A percentile compares a stretch with the other conserved stretches of the same genome.
phyloP scores from a whole-genome alignment of 1,139 yeast species.

The Scheffersomyces titani region DNA sequence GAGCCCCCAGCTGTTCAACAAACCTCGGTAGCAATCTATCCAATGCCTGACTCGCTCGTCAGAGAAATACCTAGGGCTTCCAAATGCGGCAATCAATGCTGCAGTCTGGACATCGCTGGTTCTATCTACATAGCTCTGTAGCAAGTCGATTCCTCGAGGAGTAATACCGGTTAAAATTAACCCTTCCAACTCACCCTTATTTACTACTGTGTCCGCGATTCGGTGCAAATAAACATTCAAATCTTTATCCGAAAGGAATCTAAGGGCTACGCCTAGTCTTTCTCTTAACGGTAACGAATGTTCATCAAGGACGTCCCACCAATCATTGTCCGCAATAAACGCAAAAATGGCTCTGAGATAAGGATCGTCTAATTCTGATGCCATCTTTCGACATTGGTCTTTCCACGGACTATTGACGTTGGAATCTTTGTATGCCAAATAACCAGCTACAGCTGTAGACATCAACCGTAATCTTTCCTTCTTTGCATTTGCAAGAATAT shows the following conservation, averaged over 20 bases:
- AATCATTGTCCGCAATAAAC: conserved; percentile 88
- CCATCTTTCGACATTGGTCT: conserved; percentile 86
- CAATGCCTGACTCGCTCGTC: conserved; percentile 75
- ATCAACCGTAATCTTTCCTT: conserved; percentile 70
- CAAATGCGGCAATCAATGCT: conserved; percentile 75
- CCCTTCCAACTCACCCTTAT: conserved; percentile 87
- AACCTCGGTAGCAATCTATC: conserved; percentile 71
- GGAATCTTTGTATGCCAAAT: conserved; percentile 69
- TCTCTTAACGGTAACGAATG: conserved; percentile 86
- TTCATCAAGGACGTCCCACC: conserved; percentile 96
- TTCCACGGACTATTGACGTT: conserved; percentile 83
- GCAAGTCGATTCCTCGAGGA: conserved; percentile 73
- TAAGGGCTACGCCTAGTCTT: conserved; percentile 83
- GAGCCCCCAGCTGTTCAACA: conserved; percentile 83
- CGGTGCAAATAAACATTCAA: conserved; percentile 65
- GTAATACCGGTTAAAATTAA: conserved; percentile 88
- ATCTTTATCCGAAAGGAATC: conserved; percentile 81
- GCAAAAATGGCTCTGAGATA: conserved; percentile 92
- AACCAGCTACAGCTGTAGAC: conserved; percentile 95
- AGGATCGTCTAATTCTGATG: conserved; percentile 86
- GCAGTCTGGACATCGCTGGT: conserved; percentile 95
- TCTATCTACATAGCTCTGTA: conserved; percentile 86
- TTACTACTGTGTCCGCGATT: conserved; percentile 70
- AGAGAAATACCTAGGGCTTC: conserved; percentile 77
- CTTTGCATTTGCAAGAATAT: conserved; percentile 60